Conservation (phyloP, 495 filamentous ascomycete genomes). For the Xylaria scruposa region DNA sequence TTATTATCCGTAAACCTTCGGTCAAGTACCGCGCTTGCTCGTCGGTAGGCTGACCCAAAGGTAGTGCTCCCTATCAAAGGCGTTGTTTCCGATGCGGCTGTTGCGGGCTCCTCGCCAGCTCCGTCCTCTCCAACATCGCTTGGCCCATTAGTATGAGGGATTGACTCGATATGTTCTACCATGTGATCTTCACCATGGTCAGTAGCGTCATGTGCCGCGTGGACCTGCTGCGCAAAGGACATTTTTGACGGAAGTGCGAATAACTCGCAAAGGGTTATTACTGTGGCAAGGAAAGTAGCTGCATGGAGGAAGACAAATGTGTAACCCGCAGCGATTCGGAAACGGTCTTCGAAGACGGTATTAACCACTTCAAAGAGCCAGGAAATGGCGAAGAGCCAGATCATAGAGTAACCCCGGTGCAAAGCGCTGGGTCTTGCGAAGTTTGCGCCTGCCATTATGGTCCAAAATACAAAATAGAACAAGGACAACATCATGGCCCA, state of each 20-base stretch:
- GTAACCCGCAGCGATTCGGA: constrained; percentile 78
- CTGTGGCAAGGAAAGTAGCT: constrained; percentile 73
- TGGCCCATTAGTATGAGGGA: constrained; percentile 42
- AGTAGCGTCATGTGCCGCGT: constrained; percentile 50
- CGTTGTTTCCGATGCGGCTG: constrained; percentile 73
- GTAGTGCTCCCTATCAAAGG: constrained; percentile 76
- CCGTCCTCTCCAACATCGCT: constrained; percentile 40
- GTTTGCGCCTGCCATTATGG: constrained; percentile 81
- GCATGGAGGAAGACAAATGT: constrained; percentile 82
- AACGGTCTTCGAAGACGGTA: constrained; percentile 75
- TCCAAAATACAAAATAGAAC: constrained; percentile 84
- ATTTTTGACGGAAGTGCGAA: constrained; percentile 77
- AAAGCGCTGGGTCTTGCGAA: constrained; percentile 86
- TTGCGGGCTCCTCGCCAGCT: constrained; percentile 56
- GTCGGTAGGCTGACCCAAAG: constrained; percentile 71
- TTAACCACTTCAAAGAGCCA: constrained; percentile 76
- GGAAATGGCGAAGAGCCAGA: constrained; percentile 80
- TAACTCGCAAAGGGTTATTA: constrained; percentile 77
- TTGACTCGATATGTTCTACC: constrained; percentile 43
- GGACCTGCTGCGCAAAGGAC: constrained; percentile 62
- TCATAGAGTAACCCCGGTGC: constrained; percentile 76
- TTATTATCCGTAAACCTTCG: constrained; percentile 28
- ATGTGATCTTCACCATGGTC: constrained; percentile 31
- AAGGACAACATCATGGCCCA: constrained; percentile 85
- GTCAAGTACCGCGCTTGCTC: constrained; percentile 43